These are phyloP conservation scores for Furcasterigmium furcatum DNA, from an alignment of 2,329 filamentous ascomycete genomes.

Conservation along the genomic window DNA sequence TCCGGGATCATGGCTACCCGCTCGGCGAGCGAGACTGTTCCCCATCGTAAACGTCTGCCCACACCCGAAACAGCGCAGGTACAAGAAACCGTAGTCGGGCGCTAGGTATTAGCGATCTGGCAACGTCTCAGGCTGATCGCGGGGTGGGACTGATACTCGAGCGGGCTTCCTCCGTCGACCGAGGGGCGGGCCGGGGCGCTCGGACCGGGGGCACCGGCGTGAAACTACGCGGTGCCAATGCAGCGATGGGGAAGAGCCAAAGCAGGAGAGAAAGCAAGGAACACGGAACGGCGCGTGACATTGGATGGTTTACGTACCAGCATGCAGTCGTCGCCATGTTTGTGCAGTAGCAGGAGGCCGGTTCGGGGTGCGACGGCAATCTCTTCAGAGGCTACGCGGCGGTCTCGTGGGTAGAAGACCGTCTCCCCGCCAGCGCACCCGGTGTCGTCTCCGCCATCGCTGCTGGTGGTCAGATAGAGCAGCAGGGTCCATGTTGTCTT, in stretches of 20 bases:
- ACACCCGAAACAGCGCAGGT: constrained; percentile 1
- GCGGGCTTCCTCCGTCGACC: too few species aligned
- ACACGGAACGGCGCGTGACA: not conserved
- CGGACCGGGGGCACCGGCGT: too few species aligned
- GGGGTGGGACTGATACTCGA: too few species aligned
- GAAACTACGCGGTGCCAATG: too few species aligned
- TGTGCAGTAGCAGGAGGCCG: constrained; percentile 84
- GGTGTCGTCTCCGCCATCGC: constrained; percentile 14
- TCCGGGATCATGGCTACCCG: too few species aligned
- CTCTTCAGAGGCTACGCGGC: constrained; percentile 54
- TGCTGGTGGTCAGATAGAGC: constrained; percentile 76
- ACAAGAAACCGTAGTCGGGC: not conserved
- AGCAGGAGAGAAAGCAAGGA: not conserved
- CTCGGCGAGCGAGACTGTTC: too few species aligned
- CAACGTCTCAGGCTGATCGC: too few species aligned
- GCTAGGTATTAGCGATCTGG: too few species aligned
- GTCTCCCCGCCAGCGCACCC: constrained; percentile 85
- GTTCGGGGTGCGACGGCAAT: constrained; percentile 73
- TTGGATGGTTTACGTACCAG: constrained; percentile 46
- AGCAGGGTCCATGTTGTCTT: constrained; percentile 90
- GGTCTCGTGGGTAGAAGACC: constrained; percentile 78
- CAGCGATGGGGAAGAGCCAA: too few species aligned
- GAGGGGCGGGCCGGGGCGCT: not conserved
- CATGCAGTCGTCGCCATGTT: constrained; percentile 85
- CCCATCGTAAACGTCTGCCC: not conserved